Evolutionary conservation across 2,329 filamentous ascomycete genomes (phyloP).

Genomic region (Microthyrium microscopicum): DNA sequence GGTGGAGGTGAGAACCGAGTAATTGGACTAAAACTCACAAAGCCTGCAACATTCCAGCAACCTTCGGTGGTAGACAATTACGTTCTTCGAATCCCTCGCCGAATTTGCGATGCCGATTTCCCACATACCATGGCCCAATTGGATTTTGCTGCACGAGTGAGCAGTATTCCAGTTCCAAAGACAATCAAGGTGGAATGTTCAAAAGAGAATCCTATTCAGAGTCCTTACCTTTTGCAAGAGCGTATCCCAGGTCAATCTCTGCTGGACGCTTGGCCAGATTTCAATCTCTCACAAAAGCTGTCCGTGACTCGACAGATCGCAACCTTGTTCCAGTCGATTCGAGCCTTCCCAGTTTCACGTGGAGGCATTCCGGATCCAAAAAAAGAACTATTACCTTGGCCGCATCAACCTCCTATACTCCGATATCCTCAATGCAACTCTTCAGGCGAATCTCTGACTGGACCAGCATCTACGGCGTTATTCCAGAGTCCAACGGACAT

Average conservation of each 20-base stretch:
- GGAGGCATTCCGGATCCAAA: neutral
- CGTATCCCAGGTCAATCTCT: conserved; percentile 1
- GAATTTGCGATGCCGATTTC: neutral
- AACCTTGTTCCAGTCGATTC: neutral
- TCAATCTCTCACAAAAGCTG: conserved; percentile 1
- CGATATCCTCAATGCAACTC: neutral
- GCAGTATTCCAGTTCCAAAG: conserved; percentile 1
- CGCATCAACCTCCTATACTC: neutral
- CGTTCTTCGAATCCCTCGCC: conserved; percentile 1
- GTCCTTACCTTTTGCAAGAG: neutral
- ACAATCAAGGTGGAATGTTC: neutral
- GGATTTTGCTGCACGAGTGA: neutral
- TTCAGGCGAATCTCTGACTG: neutral
- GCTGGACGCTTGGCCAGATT: neutral
- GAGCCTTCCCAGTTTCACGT: neutral
- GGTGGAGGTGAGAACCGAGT: conserved; percentile 1
- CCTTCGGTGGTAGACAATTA: neutral
- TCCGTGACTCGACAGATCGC: neutral
- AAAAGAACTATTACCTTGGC: neutral
- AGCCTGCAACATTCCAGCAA: neutral
- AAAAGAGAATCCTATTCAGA: neutral
- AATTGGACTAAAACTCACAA: neutral
- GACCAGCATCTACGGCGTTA: neutral
- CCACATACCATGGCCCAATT: neutral
- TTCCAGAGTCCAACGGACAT: neutral